Base-by-base conservation (phyloP, 305 asterid species). In the Plantago coronopus region DNA sequence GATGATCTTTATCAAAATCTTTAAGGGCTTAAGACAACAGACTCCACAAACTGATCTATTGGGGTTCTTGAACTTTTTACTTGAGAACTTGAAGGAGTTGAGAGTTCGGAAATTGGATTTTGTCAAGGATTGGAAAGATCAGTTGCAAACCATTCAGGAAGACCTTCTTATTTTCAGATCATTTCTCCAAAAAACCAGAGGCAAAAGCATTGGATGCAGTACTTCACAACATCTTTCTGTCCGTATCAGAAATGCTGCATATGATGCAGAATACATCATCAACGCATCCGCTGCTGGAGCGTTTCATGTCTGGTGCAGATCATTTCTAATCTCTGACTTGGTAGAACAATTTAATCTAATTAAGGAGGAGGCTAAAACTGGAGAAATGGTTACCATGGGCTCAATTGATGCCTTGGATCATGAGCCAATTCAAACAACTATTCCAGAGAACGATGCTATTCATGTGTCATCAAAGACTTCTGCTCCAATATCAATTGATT, bases 271-370 rank as follows among this genome's bases (percentile, higher is more conserved):
- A n/a, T 29, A 54, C 19, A 5, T 54, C 20, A 3, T 54, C 59
- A 54, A 54, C 1, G 42, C 22, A 1, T 15, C 12, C 9, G 16
- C 44, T 54, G 44, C 59, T 27, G 44, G 59, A 54, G 59, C 14
- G 17, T 16, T 54, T 54, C 59, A 25, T 54, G 40, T 22, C 13
- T 15, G 15, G 13, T 54, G 59, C 59, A 54, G 59, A 54, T 54
- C 19, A 15, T n/a, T 16, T 31, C 12, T 25, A 17, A 6, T 54
- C 0, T 29, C 44, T 10, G 16, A 17, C 2, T n/a, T 54, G 20
- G 11, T 25, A 54, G 13, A 29, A 5, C 7, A 17, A 10, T 5
- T 27, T 0, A 54, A 54, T 16, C 23, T 16, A n/a, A n/a, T 54
- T 0, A 29, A n/a, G 40, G 12, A 48, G 17, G 19, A 46, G n/a